phyloP scores from a whole-genome alignment of 2,329 filamentous ascomycete genomes.

The Berkeleyomyces rouxiae region DNA sequence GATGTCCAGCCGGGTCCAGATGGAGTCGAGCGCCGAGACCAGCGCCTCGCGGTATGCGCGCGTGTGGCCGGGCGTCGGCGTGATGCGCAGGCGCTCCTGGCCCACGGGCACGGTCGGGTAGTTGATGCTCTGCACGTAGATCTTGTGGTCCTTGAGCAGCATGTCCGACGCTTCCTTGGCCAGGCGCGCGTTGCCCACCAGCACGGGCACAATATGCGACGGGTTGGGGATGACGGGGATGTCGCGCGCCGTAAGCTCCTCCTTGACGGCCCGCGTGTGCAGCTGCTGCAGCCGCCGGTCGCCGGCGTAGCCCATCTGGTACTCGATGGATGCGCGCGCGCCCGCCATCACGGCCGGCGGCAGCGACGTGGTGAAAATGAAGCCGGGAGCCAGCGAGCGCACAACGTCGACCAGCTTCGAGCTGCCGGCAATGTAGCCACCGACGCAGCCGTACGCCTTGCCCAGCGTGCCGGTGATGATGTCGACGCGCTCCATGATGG shows the following conservation, averaged over 20 bases:
- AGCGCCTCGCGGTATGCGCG: constrained; percentile 69
- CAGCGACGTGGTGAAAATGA: constrained; percentile 96
- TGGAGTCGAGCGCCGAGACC: constrained; percentile 64
- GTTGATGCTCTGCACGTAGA: constrained; percentile 98
- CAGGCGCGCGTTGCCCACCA: constrained; percentile 85
- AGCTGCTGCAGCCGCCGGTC: constrained; percentile 88
- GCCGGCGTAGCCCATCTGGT: constrained; percentile 70
- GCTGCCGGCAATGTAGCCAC: constrained; percentile 91
- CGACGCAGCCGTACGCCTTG: constrained; percentile 95
- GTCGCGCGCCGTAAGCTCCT: constrained; percentile 57
- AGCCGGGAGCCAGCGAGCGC: constrained; percentile 84
- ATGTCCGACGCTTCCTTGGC: constrained; percentile 87
- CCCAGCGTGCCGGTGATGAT: constrained; percentile 96
- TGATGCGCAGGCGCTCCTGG: constrained; percentile 93
- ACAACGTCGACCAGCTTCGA: constrained; percentile 78
- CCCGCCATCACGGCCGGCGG: constrained; percentile 96
- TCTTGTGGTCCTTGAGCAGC: constrained; percentile 73
- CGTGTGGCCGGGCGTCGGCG: constrained; percentile 82
- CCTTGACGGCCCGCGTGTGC: constrained; percentile 89
- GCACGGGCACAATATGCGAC: constrained; percentile 83
- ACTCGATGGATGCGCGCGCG: constrained; percentile 79
- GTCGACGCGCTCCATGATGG: constrained; percentile 87
- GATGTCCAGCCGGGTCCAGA: constrained; percentile 77
- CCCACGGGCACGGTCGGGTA: constrained; percentile 95
- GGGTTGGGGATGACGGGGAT: constrained; percentile 98